A percentile compares a stretch with the other conserved stretches of the same genome.
Conservation (phyloP, 192 early-diverging fungal genomes). For the Diversispora eburnea region DNA sequence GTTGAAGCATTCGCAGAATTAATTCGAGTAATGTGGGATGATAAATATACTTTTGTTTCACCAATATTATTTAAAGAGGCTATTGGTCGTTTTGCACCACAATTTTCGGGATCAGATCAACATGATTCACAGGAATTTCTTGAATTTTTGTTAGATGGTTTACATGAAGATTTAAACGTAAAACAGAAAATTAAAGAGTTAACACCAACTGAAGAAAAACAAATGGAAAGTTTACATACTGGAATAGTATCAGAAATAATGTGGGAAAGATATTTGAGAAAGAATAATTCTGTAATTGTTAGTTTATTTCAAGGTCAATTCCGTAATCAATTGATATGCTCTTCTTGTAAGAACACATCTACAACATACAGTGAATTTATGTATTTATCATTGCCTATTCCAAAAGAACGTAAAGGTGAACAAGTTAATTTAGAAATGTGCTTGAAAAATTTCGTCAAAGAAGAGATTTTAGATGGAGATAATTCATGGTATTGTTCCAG, state of each 20-base stretch:
- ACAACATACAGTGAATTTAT: constrained; percentile 91
- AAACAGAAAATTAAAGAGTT: constrained; percentile 33
- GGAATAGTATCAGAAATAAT: constrained; percentile 54
- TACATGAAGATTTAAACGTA: constrained; percentile 91
- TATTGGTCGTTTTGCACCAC: constrained; percentile 70
- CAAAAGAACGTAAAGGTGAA: constrained; percentile 45
- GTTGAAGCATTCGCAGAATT: constrained; percentile 76
- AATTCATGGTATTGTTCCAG: constrained; percentile 87
- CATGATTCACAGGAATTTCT: constrained; percentile 98
- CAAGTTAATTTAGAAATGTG: constrained; percentile 77
- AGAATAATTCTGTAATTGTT: constrained; percentile 82
- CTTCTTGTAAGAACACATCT: constrained; percentile 70
- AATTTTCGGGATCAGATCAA: constrained; percentile 87
- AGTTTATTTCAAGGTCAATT: constrained; percentile 88
- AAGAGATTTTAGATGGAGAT: constrained; percentile 85
- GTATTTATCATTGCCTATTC: constrained; percentile 88
- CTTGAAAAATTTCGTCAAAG: constrained; percentile 77
- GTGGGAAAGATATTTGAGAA: constrained; percentile 70
- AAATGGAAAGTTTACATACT: constrained; percentile 62
- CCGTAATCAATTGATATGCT: constrained; percentile 62
- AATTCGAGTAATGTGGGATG: constrained; percentile 80
- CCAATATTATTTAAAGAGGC: constrained; percentile 75
- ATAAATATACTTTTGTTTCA: constrained; percentile 68
- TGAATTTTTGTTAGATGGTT: constrained; percentile 78
- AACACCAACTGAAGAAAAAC: constrained; percentile 43